phyloP scores from a whole-genome alignment of 257 asterid genomes.

The Jasminum sambac region DNA sequence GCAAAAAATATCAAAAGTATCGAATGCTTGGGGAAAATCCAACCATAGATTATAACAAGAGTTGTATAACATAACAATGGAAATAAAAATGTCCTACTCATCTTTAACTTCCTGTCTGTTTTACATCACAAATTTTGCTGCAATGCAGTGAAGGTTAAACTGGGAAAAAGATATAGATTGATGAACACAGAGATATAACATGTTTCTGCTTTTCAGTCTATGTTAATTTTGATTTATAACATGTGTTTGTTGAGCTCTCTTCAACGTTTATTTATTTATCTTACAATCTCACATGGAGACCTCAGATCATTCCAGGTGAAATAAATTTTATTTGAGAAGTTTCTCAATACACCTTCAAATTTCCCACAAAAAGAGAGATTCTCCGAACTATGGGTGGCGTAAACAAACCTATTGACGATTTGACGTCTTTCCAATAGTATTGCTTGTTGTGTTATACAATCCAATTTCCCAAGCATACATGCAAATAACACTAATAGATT shows the following conservation, averaged over 20 bases:
- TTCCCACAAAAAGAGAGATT: neutral
- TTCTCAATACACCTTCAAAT: neutral
- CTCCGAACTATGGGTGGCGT: neutral
- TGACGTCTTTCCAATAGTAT: neutral
- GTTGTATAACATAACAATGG: slow-evolving; percentile 12
- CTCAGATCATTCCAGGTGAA: neutral
- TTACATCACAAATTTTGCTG: neutral
- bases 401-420: neutral
- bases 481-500: neutral
- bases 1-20: slow-evolving; percentile 8
- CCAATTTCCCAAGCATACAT: neutral
- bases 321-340: neutral
- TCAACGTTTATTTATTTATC: neutral
- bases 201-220: neutral
- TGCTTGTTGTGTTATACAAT: neutral
- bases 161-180: neutral
- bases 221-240: neutral
- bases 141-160: neutral
- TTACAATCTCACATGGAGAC: neutral
- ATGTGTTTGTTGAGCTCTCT: neutral
- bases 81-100: slow-evolving; percentile 4
- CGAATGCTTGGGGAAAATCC: slow-evolving; percentile 20
- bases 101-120: neutral
- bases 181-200: slow-evolving; percentile 4
- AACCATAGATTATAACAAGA: slow-evolving; percentile 17